phyloP scores from a whole-genome alignment of 306 rosid genomes.

The Cucurbita pepo region DNA sequence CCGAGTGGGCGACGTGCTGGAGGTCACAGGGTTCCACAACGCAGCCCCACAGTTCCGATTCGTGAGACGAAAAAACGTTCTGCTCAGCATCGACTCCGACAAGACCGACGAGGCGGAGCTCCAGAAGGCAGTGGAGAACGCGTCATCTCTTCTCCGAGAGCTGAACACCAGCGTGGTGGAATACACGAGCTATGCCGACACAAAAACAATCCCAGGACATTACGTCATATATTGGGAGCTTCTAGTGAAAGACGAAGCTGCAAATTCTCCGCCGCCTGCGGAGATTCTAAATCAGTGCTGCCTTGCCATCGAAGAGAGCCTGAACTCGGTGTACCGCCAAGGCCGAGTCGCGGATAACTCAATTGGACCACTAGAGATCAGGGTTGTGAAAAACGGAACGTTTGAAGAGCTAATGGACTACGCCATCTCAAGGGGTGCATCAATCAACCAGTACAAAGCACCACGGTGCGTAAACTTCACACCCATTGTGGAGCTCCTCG shows the following conservation, averaged over 20 bases:
- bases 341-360: slow-evolving; percentile 72
- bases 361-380: slow-evolving; percentile 76
- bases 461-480: slow-evolving; percentile 80
- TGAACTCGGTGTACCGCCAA: slow-evolving; percentile 84
- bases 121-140: slow-evolving; percentile 51
- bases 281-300: slow-evolving; percentile 49
- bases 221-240: slow-evolving; percentile 92
- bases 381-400: slow-evolving; percentile 78
- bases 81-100: slow-evolving; percentile 66
- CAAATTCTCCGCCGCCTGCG: slow-evolving; percentile 17
- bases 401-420: slow-evolving; percentile 93
- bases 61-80: slow-evolving; percentile 66
- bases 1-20: slow-evolving; percentile 75
- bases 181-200: slow-evolving; percentile 67
- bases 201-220: slow-evolving; percentile 67
- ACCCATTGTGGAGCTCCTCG: slow-evolving; percentile 72
- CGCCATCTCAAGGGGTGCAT: slow-evolving; percentile 84
- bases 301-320: slow-evolving; percentile 53
- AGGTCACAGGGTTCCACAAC: slow-evolving; percentile 63
- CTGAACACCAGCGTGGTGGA: slow-evolving; percentile 60
- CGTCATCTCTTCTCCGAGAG: slow-evolving; percentile 22
- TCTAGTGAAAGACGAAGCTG: slow-evolving; percentile 26
- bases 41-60: slow-evolving; percentile 54
- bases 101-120: slow-evolving; percentile 85
- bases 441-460: slow-evolving; percentile 80